Conservation (phyloP, 176 grass and related monocot genomes). For the Juncus effusus region DNA sequence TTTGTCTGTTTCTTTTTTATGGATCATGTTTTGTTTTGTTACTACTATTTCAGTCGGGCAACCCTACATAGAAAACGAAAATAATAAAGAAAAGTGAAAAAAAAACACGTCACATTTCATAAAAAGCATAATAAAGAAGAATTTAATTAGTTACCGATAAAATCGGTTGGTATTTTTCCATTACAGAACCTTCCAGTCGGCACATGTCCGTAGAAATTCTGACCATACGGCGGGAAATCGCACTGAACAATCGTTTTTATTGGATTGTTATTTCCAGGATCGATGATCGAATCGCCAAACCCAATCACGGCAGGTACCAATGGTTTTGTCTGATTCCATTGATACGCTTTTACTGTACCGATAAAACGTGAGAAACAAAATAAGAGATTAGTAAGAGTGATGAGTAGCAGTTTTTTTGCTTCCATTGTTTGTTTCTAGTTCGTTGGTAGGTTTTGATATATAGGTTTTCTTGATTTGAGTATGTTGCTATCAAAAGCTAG, state of each 20-base stretch:
- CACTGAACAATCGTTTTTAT: conserved; percentile 50
- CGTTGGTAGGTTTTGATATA: neutral
- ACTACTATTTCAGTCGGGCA: no score
- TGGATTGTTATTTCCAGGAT: conserved; percentile 72
- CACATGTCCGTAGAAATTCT: conserved; percentile 39
- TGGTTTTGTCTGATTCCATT: neutral
- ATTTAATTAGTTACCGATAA: conserved; percentile 34
- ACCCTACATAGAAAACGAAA: no score
- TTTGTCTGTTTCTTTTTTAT: no score
- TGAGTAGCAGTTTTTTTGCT: neutral
- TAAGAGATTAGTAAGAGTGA: neutral
- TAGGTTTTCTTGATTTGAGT: no score
- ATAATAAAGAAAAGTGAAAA: no score
- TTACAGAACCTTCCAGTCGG: conserved; percentile 68
- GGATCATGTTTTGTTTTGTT: no score
- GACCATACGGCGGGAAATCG: conserved; percentile 65
- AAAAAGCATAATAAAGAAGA: no score
- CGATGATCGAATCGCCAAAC: conserved; percentile 81
- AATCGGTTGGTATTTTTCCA: conserved; percentile 58
- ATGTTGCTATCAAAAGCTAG: conserved; percentile 13
- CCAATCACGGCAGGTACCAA: conserved; percentile 53
- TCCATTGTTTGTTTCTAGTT: conserved; percentile 9
- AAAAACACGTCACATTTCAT: no score
- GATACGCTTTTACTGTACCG: conserved; percentile 15
- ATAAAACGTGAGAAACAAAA: conserved; percentile 10